Conservation (phyloP, 2,329 filamentous ascomycete species). For the Moelleriella libera region DNA sequence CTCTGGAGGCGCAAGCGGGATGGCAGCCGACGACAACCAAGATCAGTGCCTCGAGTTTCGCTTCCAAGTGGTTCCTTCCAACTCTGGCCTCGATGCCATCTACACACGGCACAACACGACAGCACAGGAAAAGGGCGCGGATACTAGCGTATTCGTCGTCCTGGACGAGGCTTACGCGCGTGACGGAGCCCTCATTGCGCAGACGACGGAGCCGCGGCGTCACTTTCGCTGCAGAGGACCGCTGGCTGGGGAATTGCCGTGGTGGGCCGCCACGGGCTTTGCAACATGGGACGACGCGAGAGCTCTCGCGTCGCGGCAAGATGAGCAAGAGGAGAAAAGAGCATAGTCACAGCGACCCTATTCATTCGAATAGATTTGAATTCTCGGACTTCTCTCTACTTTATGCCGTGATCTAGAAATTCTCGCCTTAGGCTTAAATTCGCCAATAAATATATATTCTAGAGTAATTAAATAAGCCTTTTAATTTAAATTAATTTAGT, state of each 20-base stretch:
- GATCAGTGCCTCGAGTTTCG: background rate
- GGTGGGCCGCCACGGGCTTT: background rate
- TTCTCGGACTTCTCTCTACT: no score
- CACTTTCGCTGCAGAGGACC: background rate
- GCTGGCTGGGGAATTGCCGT: background rate
- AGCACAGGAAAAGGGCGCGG: background rate
- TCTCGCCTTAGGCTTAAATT: no score
- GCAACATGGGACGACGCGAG: background rate
- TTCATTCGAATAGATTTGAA: no score
- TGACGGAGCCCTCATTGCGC: background rate
- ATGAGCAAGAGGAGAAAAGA: background rate
- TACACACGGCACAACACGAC: background rate
- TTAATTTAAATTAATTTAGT: no score
- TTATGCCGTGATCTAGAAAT: no score
- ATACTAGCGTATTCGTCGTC: background rate
- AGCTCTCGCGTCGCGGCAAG: background rate
- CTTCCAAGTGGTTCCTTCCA: background rate
- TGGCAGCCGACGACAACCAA: no score
- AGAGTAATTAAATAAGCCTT: no score
- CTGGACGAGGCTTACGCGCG: background rate
- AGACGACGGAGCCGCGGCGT: background rate
- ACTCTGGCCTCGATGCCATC: background rate
- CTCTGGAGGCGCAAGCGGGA: no score
- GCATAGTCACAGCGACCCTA: no score
- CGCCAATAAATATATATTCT: no score